A percentile compares a stretch with the other conserved stretches of the same genome.
phyloP scores from a whole-genome alignment of 2,329 filamentous ascomycete genomes.

The Fusarium annulatum region DNA sequence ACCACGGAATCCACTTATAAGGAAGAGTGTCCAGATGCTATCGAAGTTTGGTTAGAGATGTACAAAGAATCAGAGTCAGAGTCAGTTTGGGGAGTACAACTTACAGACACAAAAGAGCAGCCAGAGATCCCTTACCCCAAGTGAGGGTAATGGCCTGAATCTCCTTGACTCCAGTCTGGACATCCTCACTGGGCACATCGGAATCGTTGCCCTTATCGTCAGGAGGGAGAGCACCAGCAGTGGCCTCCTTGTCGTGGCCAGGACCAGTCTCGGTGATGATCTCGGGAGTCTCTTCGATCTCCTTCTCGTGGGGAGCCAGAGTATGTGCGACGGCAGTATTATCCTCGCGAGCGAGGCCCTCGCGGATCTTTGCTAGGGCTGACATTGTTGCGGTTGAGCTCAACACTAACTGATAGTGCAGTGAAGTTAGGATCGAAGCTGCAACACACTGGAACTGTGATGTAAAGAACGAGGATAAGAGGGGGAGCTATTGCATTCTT shows the following conservation, averaged over 20 bases:
- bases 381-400: conserved; percentile 26
- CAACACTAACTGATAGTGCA: conserved; percentile 2
- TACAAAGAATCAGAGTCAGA: no score
- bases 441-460: conserved; percentile 1
- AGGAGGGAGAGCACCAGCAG: conserved; percentile 8
- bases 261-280: neutral
- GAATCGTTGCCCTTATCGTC: conserved; percentile 22
- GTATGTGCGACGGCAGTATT: conserved; percentile 20
- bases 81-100: conserved; percentile 8
- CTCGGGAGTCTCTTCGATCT: conserved; percentile 11
- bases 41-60: conserved; percentile 9
- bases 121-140: conserved; percentile 54
- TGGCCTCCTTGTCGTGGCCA: conserved; percentile 26
- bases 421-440: neutral
- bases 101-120: conserved; percentile 48
- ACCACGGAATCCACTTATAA: conserved; percentile 61
- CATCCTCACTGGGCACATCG: conserved; percentile 35
- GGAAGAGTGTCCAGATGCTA: conserved; percentile 61
- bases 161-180: conserved; percentile 53
- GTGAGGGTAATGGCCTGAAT: conserved; percentile 56
- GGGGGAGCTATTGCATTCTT: conserved; percentile 13
- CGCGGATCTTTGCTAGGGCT: conserved; percentile 35
- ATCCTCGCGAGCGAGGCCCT: conserved; percentile 13
- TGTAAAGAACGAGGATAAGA: neutral
- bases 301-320: conserved; percentile 24